These are phyloP conservation scores for Clonostachys byssicola DNA, from an alignment of 2,329 filamentous ascomycete species.

Conservation along the genomic window DNA sequence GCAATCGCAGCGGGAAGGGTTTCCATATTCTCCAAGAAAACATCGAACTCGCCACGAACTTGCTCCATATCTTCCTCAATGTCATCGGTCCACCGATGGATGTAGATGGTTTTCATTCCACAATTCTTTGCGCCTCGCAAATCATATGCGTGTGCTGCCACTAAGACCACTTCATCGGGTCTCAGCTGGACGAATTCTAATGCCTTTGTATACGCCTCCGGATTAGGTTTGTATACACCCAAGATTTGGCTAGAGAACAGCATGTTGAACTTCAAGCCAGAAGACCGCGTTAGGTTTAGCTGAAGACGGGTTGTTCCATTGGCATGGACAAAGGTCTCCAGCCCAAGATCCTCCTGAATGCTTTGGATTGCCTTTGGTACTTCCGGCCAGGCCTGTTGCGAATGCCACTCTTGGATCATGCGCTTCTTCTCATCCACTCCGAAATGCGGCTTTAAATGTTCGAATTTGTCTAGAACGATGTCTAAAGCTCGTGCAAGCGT, in stretches of 20 bases:
- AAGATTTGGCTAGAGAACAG: slow-evolving; percentile 48
- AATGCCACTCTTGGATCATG: slow-evolving; percentile 38
- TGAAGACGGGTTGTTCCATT: slow-evolving; percentile 52
- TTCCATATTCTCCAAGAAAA: slow-evolving; percentile 15
- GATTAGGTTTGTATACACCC: slow-evolving; percentile 41
- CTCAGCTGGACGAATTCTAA: slow-evolving; percentile 35
- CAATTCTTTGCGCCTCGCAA: slow-evolving; percentile 37
- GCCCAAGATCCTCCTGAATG: slow-evolving; percentile 25
- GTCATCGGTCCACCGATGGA: slow-evolving; percentile 50
- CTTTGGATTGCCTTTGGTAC: slow-evolving; percentile 32
- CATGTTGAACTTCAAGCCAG: slow-evolving; percentile 43
- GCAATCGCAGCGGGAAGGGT: slow-evolving; percentile 5
- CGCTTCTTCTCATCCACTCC: slow-evolving; percentile 5
- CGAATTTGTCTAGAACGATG: slow-evolving; percentile 7
- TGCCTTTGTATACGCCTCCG: slow-evolving; percentile 37
- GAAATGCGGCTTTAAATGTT: background rate
- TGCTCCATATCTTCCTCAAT: slow-evolving; percentile 35
- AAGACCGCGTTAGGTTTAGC: slow-evolving; percentile 42
- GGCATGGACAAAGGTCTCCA: slow-evolving; percentile 44
- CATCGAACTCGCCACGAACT: slow-evolving; percentile 32
- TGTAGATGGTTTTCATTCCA: slow-evolving; percentile 47
- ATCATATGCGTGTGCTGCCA: slow-evolving; percentile 52
- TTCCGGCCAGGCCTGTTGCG: slow-evolving; percentile 46
- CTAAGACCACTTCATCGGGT: slow-evolving; percentile 43
- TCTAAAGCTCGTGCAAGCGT: slow-evolving; percentile 39